A percentile compares a stretch with the other conserved stretches of the same genome.
phyloP scores from a whole-genome alignment of 192 early-diverging fungal species.

The Backusella tarrabulga region DNA sequence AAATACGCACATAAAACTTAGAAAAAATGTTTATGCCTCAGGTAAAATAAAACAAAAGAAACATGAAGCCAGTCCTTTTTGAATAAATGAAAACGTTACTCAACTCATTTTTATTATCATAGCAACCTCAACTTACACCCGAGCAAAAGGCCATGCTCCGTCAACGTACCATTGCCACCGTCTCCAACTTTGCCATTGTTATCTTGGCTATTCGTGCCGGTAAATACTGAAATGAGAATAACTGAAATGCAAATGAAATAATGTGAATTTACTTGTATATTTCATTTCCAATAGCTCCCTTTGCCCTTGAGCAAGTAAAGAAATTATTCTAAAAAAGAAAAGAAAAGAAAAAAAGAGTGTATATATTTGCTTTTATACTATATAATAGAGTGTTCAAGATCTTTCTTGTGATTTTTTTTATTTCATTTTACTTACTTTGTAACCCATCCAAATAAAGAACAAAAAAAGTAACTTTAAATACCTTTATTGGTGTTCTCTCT shows the following conservation, averaged over 20 bases:
- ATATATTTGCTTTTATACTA: not conserved
- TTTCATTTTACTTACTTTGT: constrained; percentile 1
- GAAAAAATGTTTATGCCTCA: constrained; percentile 33
- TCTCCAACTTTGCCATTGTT: constrained; percentile 30
- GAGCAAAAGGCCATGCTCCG: constrained; percentile 37
- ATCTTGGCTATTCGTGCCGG: constrained; percentile 29
- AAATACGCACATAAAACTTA: not conserved
- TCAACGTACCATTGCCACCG: constrained; percentile 30
- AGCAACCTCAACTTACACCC: constrained; percentile 34
- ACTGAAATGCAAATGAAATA: not conserved
- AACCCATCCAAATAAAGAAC: constrained; percentile 9
- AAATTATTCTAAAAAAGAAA: constrained; percentile 12
- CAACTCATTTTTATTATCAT: not conserved
- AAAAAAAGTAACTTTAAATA: constrained; percentile 10
- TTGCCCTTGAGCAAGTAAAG: constrained; percentile 20
- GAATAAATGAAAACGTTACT: not conserved
- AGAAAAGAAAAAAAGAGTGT: not conserved
- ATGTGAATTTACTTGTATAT: not conserved
- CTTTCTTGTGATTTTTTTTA: not conserved
- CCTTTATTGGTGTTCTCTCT: not conserved
- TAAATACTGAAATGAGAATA: constrained; percentile 11
- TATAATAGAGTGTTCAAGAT: not conserved
- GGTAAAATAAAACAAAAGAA: constrained; percentile 11
- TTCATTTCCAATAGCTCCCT: constrained; percentile 7
- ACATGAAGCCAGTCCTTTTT: not conserved